phyloP scores from a whole-genome alignment of 176 grass and related monocot genomes.

The Lolium rigidum region DNA sequence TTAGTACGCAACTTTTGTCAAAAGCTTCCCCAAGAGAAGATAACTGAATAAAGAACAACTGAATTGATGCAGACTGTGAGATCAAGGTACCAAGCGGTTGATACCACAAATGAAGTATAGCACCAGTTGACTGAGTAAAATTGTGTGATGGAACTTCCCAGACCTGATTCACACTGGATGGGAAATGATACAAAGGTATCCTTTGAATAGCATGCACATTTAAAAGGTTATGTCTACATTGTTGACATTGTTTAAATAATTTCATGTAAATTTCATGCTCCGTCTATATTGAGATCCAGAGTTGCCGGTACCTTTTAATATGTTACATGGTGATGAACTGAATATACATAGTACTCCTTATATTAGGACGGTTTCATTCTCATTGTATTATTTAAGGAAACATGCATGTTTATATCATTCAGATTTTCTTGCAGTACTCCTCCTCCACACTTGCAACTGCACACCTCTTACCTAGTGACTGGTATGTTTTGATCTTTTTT shows the following conservation, averaged over 20 bases:
- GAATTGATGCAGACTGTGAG: constrained; percentile 72
- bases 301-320: neutral
- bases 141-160: constrained; percentile 9
- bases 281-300: neutral
- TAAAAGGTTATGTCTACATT: neutral
- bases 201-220: constrained; percentile 7
- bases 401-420: neutral
- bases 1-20: constrained; percentile 14
- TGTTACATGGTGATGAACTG: neutral
- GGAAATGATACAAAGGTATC: neutral
- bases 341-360: neutral
- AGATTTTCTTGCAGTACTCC: constrained; percentile 5
- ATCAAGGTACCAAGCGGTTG: constrained; percentile 56
- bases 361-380: neutral
- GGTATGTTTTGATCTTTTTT: neutral
- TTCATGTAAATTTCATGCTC: constrained; percentile 4
- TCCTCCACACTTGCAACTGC: neutral
- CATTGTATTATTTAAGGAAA: neutral
- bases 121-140: constrained; percentile 24
- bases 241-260: neutral
- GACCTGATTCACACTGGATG: neutral
- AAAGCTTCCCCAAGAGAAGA: constrained; percentile 25
- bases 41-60: constrained; percentile 17
- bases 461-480: neutral
- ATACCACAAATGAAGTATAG: constrained; percentile 47